Percentiles rank a stretch among this genome's conserved stretches.
These are phyloP conservation scores for Leccinum truebloodii DNA, from an alignment of 768 basidiomycete species.

Conservation along the genomic window DNA sequence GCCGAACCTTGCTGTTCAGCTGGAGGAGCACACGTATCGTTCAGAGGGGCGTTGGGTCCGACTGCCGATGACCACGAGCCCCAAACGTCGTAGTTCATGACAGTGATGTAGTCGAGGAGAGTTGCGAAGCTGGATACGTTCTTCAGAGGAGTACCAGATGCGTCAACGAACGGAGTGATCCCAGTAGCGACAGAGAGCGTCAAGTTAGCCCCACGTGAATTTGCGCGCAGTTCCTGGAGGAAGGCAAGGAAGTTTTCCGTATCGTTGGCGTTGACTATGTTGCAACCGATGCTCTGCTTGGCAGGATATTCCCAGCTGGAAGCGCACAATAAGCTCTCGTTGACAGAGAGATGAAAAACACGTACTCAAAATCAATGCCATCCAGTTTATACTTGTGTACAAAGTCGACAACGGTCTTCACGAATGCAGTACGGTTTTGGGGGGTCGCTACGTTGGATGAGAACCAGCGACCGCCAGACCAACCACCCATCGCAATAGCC, in stretches of 20 bases:
- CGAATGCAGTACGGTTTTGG: conserved; percentile 56
- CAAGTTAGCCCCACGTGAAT: conserved; percentile 51
- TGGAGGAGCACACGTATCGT: conserved; percentile 68
- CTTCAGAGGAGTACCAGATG: conserved; percentile 56
- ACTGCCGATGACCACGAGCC: conserved; percentile 52
- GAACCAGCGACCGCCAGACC: conserved; percentile 64
- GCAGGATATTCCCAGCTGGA: conserved; percentile 87
- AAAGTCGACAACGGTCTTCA: conserved; percentile 52
- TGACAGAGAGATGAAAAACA: not conserved
- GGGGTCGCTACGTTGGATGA: conserved; percentile 60
- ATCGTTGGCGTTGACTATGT: conserved; percentile 57
- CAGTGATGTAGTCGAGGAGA: conserved; percentile 63
- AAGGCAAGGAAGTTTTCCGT: conserved; percentile 77
- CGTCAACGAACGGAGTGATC: conserved; percentile 62
- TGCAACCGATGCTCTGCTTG: conserved; percentile 66
- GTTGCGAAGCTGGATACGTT: conserved; percentile 74
- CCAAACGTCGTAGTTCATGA: conserved; percentile 70
- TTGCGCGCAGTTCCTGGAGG: conserved; percentile 63
- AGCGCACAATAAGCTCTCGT: conserved; percentile 13
- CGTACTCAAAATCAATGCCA: conserved; percentile 47
- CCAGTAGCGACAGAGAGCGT: conserved; percentile 72
- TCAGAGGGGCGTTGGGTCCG: conserved; percentile 82
- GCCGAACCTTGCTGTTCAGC: conserved; percentile 72
- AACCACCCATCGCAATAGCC: conserved; percentile 66
- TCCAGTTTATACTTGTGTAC: conserved; percentile 53